Evolutionary conservation across 805 yeast genomes (phyloP), one percentile per base, ranked within the genome.

Genomic region (Allodekkera sacchari): DNA sequence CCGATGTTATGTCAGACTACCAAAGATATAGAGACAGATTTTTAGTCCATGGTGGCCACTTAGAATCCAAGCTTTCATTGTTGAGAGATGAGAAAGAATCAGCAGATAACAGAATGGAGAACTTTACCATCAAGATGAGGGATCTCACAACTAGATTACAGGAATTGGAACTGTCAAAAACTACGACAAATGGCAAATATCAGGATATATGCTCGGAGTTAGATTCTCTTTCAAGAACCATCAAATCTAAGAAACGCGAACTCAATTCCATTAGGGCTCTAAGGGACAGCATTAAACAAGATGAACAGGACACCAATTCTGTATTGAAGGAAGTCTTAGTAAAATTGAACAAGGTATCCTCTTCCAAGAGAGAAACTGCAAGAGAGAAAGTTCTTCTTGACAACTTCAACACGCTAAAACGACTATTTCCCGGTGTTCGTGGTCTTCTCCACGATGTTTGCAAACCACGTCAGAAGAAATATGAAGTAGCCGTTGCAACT

Each of bases 371-470:
- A 42, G 96, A 83, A 44, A 65, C 87, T 0, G 70, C 71, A 25
- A 71, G 74, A 39, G 95, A 87, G 39, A 66, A 69, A 30, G 72
- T 66, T 39, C 57, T 83, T 25, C 64, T 89, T 34, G 95, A 87
- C 42, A 83, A 81, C 38, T 77, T 83, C 3, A 56, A 76, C 0
- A 66, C 74, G 33, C 57, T 92, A 33, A 78, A 74, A 44, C 74
- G 84, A 46, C 55, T 79, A n/a, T 71, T 81, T 40, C 92, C 95
- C 1, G 87, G 95, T 4, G 94, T 92, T 3, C 69, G 69, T 42
- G 97, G 96, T 3, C 54, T 85, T 8, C 74, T 89, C 4, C 68
- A 74, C 41, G 96, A 87, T 46, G 62, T 88, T 17, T 82, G 89
- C 28, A 74, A 74, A 34, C 95, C 96, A 14, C 66, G 72, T 32